Conservation (phyloP, 2,329 filamentous ascomycete species). For the Aspergillus spinulosporus region DNA sequence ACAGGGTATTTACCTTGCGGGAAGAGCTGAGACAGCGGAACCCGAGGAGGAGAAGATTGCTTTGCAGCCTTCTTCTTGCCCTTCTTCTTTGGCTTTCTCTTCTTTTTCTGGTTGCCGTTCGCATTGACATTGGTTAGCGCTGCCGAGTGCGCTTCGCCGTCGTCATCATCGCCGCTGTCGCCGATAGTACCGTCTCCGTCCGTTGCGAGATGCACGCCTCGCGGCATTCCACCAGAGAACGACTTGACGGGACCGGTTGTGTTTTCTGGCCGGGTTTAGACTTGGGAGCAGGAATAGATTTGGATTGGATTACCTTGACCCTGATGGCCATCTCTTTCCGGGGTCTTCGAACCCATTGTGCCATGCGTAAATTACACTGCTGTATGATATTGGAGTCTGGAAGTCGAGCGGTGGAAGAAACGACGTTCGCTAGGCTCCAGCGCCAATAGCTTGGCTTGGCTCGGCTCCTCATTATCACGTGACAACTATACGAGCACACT, state of each 20-base stretch:
- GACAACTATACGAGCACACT: not conserved
- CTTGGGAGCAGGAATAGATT: not conserved
- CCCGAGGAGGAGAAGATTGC: conserved; percentile 50
- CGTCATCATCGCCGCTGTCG: conserved; percentile 11
- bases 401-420: too few relatives aligned
- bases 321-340: conserved; percentile 6
- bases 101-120: conserved; percentile 14
- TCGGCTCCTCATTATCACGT: not conserved
- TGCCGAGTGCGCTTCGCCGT: conserved; percentile 9
- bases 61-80: conserved; percentile 39
- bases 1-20: conserved; percentile 46
- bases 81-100: conserved; percentile 33
- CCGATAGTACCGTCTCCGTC: conserved; percentile 12
- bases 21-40: conserved; percentile 50
- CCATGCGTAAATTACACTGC: conserved; percentile 2
- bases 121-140: conserved; percentile 4
- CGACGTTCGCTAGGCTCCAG: too few relatives aligned
- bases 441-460: not conserved
- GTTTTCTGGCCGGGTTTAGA: conserved; percentile 1
- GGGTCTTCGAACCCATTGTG: conserved; percentile 13
- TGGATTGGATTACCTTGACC: not conserved
- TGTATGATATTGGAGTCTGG: not conserved
- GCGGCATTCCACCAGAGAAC: conserved; percentile 7
- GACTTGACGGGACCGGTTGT: conserved; percentile 2
- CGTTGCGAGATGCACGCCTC: conserved; percentile 7